Percentiles rank a stretch among this genome's conserved stretches.
phyloP scores from a whole-genome alignment of 2,329 filamentous ascomycete species.

The Tolypocladium ophioglossoides region DNA sequence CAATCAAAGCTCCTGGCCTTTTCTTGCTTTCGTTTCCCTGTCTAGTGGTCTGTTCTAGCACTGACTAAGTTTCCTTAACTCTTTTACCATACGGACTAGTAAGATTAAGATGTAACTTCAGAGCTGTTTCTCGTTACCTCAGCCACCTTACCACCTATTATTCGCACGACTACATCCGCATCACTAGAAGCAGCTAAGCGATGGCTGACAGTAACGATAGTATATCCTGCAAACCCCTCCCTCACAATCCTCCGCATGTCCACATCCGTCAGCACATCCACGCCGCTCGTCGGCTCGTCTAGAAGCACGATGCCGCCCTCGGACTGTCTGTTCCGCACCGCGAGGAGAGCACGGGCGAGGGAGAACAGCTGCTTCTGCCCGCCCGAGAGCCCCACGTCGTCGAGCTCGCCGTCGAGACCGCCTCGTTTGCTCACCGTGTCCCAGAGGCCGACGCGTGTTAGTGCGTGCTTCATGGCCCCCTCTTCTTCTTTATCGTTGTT shows the following conservation, averaged over 20 bases:
- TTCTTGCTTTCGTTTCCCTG: too few species aligned
- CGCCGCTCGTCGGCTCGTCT: neutral
- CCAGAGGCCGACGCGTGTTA: conserved; percentile 20
- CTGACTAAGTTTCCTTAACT: too few species aligned
- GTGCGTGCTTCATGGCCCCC: conserved; percentile 6
- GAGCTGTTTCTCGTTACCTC: neutral
- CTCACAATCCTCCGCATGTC: neutral
- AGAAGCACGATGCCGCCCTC: neutral
- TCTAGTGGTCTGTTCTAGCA: too few species aligned
- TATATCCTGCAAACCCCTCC: neutral
- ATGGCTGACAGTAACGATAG: neutral
- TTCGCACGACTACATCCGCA: neutral
- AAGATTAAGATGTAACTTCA: too few species aligned
- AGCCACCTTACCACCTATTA: neutral
- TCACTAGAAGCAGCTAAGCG: neutral
- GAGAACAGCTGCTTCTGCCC: conserved; percentile 55
- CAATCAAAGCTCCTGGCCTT: too few species aligned
- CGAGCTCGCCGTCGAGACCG: conserved; percentile 21
- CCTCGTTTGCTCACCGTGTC: conserved; percentile 13
- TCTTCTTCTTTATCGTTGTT: too few species aligned
- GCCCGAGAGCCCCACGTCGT: conserved; percentile 34
- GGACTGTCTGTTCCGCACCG: neutral
- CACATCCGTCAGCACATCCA: neutral
- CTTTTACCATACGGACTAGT: too few species aligned
- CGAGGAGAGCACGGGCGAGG: conserved; percentile 46